Base-by-base conservation (phyloP, 495 filamentous ascomycete genomes). In the Daldinia bambusicola region DNA sequence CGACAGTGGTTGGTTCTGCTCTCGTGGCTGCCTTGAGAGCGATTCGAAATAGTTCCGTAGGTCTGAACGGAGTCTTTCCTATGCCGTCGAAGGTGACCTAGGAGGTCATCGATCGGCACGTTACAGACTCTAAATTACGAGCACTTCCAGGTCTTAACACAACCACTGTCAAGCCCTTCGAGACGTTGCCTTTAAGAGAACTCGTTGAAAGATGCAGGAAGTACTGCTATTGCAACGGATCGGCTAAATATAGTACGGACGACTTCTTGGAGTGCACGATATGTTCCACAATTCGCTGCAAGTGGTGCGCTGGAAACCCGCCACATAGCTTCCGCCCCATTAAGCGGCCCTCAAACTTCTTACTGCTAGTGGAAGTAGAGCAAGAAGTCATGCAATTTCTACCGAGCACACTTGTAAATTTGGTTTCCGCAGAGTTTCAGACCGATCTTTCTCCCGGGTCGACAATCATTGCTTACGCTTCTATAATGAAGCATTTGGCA, bases 1-100 rank as follows among this genome's bases (percentile, higher is more conserved):
- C 89, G 3, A 91, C 93, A 0, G 90, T 93, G 7, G 88, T 94
- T 5, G 90, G 91, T 1, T 82, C 87, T 3, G 85, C 86, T 1
- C 83, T 92, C 6, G 64, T 92, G 16, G 65, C 83, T 20, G 67
- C 80, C 0, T 52, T 82, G 8, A 22, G 73, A 13, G 71, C 82
- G 6, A 67, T 88, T 26, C 43, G 76, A 20, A 12, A 60, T 18
- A 70, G 56, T 4, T 31, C 64, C 7, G 12, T 9, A 6, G 4
- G 40, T 12, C 31, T 51, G 2, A 14, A 52, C 1, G 18, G 12
- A 0, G 31, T 52, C 34, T 52, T 57, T 9, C 1, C 34, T 3
- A 26, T 8, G 0, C 8, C 20, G 3, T 1, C 16, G 14, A n/a
- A 58, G 43, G 1, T 16, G 26, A 67, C 70, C 12, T 43, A 70